Evolutionary conservation across 2,329 filamentous ascomycete species (phyloP).

Genomic region (Fusarium equiseti): DNA sequence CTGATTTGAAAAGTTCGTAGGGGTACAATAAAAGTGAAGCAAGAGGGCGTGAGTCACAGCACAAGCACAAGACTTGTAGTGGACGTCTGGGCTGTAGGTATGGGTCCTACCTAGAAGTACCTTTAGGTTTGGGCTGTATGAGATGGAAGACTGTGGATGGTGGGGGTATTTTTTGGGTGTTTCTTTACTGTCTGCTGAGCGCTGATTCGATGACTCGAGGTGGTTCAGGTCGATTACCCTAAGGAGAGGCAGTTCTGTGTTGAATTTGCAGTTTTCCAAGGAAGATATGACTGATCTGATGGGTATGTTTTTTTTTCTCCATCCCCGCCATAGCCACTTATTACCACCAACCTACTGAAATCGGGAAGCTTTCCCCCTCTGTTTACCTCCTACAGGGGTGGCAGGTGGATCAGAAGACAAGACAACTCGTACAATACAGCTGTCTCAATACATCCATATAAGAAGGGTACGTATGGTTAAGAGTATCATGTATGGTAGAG

Average conservation of each 20-base stretch:
- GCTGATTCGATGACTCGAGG: conserved; percentile 43
- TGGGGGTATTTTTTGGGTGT: conserved; percentile 43
- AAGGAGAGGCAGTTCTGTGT: conserved; percentile 10
- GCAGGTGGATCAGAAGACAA: neutral
- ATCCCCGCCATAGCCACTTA: conserved; percentile 18
- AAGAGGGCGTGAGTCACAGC: conserved; percentile 46
- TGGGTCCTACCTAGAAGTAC: conserved; percentile 13
- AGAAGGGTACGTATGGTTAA: neutral
- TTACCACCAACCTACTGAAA: neutral
- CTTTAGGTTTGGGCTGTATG: conserved; percentile 4
- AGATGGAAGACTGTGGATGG: conserved; percentile 39
- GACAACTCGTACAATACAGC: neutral
- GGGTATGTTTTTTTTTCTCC: conserved; percentile 3
- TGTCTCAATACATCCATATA: neutral
- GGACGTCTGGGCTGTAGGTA: neutral
- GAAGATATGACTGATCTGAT: conserved; percentile 13
- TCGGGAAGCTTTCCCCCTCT: neutral
- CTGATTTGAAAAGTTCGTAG: conserved; percentile 35
- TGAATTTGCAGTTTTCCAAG: conserved; percentile 7
- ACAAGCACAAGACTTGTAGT: conserved; percentile 34
- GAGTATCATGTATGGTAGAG: neutral
- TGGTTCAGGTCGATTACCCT: conserved; percentile 37
- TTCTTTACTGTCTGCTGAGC: conserved; percentile 28
- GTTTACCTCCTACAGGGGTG: neutral
- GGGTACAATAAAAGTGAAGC: conserved; percentile 23